A percentile compares a stretch with the other conserved stretches of the same genome.
phyloP scores from a whole-genome alignment of 1,284 basidiomycete genomes.

The Cutaneotrichosporon mucoides region DNA sequence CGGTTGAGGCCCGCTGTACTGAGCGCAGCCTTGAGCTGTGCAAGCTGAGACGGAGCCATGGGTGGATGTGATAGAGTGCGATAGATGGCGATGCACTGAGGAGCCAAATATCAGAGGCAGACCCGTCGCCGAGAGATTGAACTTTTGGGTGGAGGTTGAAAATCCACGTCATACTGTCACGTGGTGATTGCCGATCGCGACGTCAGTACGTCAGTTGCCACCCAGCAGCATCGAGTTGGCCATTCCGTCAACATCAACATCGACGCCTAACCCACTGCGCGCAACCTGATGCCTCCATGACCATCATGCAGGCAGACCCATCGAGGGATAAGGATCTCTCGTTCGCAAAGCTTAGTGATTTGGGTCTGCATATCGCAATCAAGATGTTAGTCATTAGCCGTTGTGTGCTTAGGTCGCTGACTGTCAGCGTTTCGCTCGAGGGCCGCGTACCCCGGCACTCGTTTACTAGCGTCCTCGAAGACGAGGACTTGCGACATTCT shows the following conservation, averaged over 20 bases:
- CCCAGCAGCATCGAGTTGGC: not conserved
- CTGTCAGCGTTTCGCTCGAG: constrained; percentile 71
- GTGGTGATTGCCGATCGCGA: not conserved
- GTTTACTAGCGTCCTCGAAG: constrained; percentile 69
- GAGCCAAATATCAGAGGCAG: not conserved
- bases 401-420: constrained; percentile 47
- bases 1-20: constrained; percentile 68
- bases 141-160: constrained; percentile 2
- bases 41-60: constrained; percentile 63
- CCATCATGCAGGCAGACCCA: constrained; percentile 29
- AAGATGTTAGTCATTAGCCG: constrained; percentile 57
- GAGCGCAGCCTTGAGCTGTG: constrained; percentile 80
- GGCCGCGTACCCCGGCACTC: constrained; percentile 64
- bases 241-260: not conserved
- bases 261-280: not conserved
- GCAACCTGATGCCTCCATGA: not conserved
- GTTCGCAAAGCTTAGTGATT: constrained; percentile 79
- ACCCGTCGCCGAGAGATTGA: not conserved
- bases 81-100: not conserved
- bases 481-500: constrained; percentile 71
- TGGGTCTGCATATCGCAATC: constrained; percentile 79
- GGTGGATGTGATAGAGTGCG: not conserved
- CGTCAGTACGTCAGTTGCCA: not conserved
- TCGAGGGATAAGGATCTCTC: constrained; percentile 64
- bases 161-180: not conserved